phyloP scores from a whole-genome alignment of 2,329 filamentous ascomycete species.

The Pestalotiopsis sp. region DNA sequence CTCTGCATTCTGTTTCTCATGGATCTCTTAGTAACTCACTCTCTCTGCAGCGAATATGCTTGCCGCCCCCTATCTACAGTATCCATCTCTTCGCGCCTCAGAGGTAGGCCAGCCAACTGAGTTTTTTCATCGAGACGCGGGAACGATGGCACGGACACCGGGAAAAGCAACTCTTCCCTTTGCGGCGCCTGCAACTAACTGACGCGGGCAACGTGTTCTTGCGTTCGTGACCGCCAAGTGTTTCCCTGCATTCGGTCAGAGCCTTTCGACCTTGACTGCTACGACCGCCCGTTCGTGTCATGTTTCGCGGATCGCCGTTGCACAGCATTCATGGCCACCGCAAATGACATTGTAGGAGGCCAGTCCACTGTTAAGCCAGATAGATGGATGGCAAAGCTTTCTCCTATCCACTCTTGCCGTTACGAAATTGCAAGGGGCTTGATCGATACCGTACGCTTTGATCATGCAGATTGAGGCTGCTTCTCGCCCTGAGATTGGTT shows the following conservation, averaged over 20 bases:
- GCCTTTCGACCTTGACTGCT: background rate
- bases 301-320: background rate
- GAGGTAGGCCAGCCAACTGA: background rate
- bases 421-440: conserved; percentile 1
- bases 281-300: background rate
- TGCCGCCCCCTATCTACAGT: background rate
- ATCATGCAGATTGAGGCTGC: background rate
- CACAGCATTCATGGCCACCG: background rate
- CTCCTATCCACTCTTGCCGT: background rate
- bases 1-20: background rate
- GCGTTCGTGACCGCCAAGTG: background rate
- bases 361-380: background rate
- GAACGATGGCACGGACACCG: conserved; percentile 3
- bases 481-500: background rate
- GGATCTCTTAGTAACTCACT: background rate
- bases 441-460: background rate
- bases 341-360: conserved; percentile 2
- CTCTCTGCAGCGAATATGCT: background rate
- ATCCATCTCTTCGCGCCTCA: background rate
- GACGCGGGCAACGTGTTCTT: background rate
- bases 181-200: background rate
- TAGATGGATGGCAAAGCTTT: background rate
- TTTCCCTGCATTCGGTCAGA: background rate
- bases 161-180: background rate
- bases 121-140: background rate